Evolutionary conservation across 768 basidiomycete species (phyloP).

Genomic region (Sutorius australiensis): DNA sequence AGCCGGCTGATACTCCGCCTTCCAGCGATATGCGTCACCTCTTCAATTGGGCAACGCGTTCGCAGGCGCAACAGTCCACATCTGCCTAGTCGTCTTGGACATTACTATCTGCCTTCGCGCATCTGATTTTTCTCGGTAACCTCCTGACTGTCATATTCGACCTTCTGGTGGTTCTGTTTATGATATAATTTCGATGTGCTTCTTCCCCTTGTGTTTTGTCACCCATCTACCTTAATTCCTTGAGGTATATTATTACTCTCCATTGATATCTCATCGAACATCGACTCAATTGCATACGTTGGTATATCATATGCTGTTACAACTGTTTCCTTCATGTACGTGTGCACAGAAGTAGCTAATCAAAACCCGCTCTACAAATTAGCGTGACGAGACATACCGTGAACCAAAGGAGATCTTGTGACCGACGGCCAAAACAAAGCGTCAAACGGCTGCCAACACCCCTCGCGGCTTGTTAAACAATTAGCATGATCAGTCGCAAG

Average conservation of each 20-base stretch:
- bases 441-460: neutral
- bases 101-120: slow-evolving; percentile 15
- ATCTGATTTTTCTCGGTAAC: slow-evolving; percentile 2
- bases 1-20: slow-evolving; percentile 66
- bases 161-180: slow-evolving; percentile 25
- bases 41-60: slow-evolving; percentile 74
- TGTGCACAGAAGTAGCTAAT: slow-evolving; percentile 22
- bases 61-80: slow-evolving; percentile 39
- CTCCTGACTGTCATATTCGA: slow-evolving; percentile 12
- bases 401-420: neutral
- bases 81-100: slow-evolving; percentile 28
- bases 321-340: slow-evolving; percentile 27
- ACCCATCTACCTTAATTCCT: slow-evolving; percentile 27
- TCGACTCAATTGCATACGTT: slow-evolving; percentile 26
- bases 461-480: neutral
- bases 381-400: neutral
- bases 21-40: slow-evolving; percentile 70
- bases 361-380: neutral
- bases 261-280: slow-evolving; percentile 25
- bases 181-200: slow-evolving; percentile 26
- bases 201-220: slow-evolving; percentile 15
- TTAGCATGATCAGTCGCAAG: slow-evolving; percentile 16
- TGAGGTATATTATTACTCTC: slow-evolving; percentile 18
- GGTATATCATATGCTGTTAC: slow-evolving; percentile 31
- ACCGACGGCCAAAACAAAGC: neutral